Evolutionary conservation across 352 stramenopile species (phyloP).

Genomic region (Globisporangium barbulae): DNA sequence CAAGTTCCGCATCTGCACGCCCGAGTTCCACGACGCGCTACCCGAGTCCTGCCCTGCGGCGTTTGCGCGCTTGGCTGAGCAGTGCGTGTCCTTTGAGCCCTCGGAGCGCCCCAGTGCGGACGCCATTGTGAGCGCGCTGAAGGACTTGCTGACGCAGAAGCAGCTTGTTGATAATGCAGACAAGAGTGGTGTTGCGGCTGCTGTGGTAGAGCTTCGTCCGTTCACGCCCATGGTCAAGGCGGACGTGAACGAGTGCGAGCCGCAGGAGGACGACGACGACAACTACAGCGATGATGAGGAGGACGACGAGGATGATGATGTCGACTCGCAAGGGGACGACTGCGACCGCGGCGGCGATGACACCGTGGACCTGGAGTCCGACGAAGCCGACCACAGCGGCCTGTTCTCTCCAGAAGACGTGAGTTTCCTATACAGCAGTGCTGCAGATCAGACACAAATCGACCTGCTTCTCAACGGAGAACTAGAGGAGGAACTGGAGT

Average conservation of each 20-base stretch:
- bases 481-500: slow-evolving; percentile 23
- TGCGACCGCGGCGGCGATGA: slow-evolving; percentile 26
- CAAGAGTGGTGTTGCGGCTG: neutral
- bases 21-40: slow-evolving; percentile 69
- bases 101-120: slow-evolving; percentile 50
- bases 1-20: slow-evolving; percentile 64
- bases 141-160: slow-evolving; percentile 37
- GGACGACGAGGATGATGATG: slow-evolving; percentile 41
- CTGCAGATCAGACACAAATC: slow-evolving; percentile 7
- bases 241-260: slow-evolving; percentile 40
- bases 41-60: slow-evolving; percentile 52
- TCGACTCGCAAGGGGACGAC: slow-evolving; percentile 27
- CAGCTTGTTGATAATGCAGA: slow-evolving; percentile 11
- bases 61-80: slow-evolving; percentile 58
- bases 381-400: slow-evolving; percentile 33
- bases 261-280: slow-evolving; percentile 48
- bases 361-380: slow-evolving; percentile 38
- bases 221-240: slow-evolving; percentile 41
- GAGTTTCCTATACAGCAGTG: slow-evolving; percentile 25
- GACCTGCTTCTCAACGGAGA: slow-evolving; percentile 21
- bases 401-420: slow-evolving; percentile 24
- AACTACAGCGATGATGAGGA: slow-evolving; percentile 51
- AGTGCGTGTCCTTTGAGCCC: slow-evolving; percentile 79
- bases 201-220: slow-evolving; percentile 44
- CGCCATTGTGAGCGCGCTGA: slow-evolving; percentile 41